These are phyloP conservation scores for Conidiobolus incongruus DNA, from an alignment of 371 early-diverging fungal species.

Conservation along the genomic window DNA sequence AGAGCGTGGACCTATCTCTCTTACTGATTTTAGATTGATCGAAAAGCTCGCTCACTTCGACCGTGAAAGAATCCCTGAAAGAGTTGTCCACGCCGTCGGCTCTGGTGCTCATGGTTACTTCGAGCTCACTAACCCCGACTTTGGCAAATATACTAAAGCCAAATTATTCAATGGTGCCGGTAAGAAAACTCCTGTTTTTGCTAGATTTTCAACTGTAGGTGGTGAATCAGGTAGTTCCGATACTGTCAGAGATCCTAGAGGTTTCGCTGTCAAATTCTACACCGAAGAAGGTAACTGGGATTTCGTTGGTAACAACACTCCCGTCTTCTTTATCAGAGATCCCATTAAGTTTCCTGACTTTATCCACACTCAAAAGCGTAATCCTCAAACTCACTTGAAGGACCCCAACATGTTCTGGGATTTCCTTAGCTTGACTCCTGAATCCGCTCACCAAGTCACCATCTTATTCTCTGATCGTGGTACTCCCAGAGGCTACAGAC, in stretches of 20 bases:
- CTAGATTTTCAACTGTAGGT: slow-evolving; percentile 61
- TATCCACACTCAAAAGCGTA: slow-evolving; percentile 61
- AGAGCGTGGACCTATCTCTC: slow-evolving; percentile 19
- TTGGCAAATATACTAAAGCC: no score
- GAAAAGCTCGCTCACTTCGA: slow-evolving; percentile 68
- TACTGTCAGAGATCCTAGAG: slow-evolving; percentile 53
- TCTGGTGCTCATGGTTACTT: slow-evolving; percentile 65
- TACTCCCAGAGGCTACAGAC: slow-evolving; percentile 53
- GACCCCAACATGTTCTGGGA: slow-evolving; percentile 34
- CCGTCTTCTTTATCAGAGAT: slow-evolving; percentile 47
- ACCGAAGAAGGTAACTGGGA: slow-evolving; percentile 59
- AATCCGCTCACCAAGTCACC: slow-evolving; percentile 54
- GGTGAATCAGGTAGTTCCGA: slow-evolving; percentile 54
- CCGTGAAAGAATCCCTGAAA: slow-evolving; percentile 60
- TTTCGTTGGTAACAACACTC: slow-evolving; percentile 50
- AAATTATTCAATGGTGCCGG: slow-evolving; percentile 47
- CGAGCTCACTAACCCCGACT: slow-evolving; percentile 55
- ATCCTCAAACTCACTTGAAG: slow-evolving; percentile 40
- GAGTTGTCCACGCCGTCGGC: slow-evolving; percentile 68
- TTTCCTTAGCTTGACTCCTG: slow-evolving; percentile 50
- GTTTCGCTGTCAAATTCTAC: slow-evolving; percentile 55
- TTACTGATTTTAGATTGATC: slow-evolving; percentile 51
- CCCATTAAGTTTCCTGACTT: slow-evolving; percentile 62
- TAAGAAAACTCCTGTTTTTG: slow-evolving; percentile 53
- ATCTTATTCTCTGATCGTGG: slow-evolving; percentile 63